Base-by-base conservation (phyloP, 192 early-diverging fungal genomes). In the Coemansia asiatica region DNA sequence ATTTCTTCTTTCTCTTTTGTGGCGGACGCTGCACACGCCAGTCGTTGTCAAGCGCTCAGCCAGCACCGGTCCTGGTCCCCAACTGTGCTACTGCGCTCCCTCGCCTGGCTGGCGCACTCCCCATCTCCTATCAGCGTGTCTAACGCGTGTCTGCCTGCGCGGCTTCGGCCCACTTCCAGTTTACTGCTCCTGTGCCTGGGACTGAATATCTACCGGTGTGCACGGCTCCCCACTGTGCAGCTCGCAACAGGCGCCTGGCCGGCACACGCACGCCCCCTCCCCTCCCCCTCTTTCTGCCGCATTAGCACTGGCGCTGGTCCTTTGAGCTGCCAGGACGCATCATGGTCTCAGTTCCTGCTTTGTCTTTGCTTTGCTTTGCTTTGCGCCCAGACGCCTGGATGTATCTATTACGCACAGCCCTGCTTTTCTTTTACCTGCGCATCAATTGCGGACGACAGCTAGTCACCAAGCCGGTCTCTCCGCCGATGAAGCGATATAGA, bases 111-210 rank as follows among this genome's bases (percentile, higher is more conserved):
- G 10, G 40, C 40, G 40, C 5, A 3, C 40, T 2, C 40, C 15
- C 10, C n/a, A n/a, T 12, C 40, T 12, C 15, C 40, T 44, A 44
- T 13, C 15, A 13, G 40, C 10, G 40, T 13, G 10, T 12, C 15
- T 12, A 33, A 8, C 8, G 31, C 40, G 40, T 44, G 40, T 16
- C 40, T 16, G 40, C 15, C 40, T 8, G 40, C 15, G 40, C 40
- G 40, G 40, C 40, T 44, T 44, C 40, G 40, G 40, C 40, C 40
- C 40, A 44, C 40, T 44, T 44, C 40, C 40, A 16, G 40, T 44
- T 44, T 44, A 44, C 40, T 44, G 40, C 40, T 44, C n/a, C 10
- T 44, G 40, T 16, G 40, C 8, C 40, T 44, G 15, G 10, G 40
- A 44, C 40, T 44, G 40, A 44, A 44, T 44, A 44, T 44, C 40